Evolutionary conservation across 2,329 filamentous ascomycete species (phyloP).

Genomic region (Aspergillus ochraceus): DNA sequence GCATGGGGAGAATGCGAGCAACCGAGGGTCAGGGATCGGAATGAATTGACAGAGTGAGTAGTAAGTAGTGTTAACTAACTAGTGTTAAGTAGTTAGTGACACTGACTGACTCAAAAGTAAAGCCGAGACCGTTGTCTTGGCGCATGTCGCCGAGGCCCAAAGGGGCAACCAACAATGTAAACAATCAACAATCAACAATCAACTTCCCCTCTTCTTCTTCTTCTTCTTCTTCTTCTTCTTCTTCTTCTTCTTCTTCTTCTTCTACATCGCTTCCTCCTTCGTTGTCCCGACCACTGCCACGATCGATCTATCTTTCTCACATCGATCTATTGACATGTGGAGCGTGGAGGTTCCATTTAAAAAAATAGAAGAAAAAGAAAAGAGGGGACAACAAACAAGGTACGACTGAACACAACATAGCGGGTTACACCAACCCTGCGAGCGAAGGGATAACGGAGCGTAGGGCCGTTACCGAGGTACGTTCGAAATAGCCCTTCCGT

Average conservation of each 20-base stretch:
- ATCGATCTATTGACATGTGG: too few relatives aligned
- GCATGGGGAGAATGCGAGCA: too few relatives aligned
- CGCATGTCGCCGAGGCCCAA: conserved; percentile 3
- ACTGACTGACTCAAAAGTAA: too few relatives aligned
- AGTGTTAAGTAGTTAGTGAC: too few relatives aligned
- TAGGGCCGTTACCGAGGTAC: neutral
- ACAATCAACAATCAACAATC: conserved; percentile 1
- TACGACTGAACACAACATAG: too few relatives aligned
- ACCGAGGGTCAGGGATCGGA: neutral
- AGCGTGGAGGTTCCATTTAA: neutral
- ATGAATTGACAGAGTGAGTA: neutral
- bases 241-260: neutral
- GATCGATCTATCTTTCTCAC: too few relatives aligned
- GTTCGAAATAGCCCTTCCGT: neutral
- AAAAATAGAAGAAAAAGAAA: neutral
- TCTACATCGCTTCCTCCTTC: too few relatives aligned
- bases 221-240: neutral
- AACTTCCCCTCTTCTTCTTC: neutral
- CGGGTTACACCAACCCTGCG: too few relatives aligned
- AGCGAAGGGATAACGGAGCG: neutral
- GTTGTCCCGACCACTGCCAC: too few relatives aligned
- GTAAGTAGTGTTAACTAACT: too few relatives aligned
- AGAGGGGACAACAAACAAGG: neutral
- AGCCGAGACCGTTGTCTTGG: neutral
- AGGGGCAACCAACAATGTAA: conserved; percentile 5